phyloP scores from a whole-genome alignment of 768 basidiomycete genomes.

The Leccinum truebloodii region DNA sequence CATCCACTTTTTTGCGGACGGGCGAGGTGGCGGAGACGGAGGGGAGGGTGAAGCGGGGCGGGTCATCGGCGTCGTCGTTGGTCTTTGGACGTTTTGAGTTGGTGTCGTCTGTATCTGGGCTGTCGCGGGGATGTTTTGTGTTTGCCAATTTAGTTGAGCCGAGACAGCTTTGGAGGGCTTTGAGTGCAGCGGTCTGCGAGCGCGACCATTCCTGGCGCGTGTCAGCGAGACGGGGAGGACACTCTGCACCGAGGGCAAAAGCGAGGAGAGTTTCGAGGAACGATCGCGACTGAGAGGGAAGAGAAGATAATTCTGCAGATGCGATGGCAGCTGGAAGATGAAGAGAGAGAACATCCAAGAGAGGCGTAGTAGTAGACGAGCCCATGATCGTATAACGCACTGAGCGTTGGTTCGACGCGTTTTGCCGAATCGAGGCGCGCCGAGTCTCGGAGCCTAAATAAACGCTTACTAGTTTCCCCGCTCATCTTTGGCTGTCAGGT shows the following conservation, averaged over 20 bases:
- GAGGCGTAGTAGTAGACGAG: slow-evolving; percentile 20
- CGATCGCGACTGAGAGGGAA: slow-evolving; percentile 2
- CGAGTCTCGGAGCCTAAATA: no score
- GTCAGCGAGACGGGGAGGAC: slow-evolving; percentile 18
- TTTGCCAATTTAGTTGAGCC: neutral
- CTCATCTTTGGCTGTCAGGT: no score
- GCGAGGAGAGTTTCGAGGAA: slow-evolving; percentile 28
- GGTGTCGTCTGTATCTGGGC: slow-evolving; percentile 12
- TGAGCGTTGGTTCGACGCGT: no score
- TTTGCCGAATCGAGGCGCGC: no score
- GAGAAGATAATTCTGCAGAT: slow-evolving; percentile 5
- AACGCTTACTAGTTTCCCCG: no score
- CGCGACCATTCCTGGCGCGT: slow-evolving; percentile 26
- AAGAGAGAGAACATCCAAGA: slow-evolving; percentile 22
- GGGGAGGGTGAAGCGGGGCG: slow-evolving; percentile 58
- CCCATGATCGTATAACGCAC: slow-evolving; percentile 7
- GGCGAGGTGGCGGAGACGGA: slow-evolving; percentile 71
- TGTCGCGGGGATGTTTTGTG: slow-evolving; percentile 29
- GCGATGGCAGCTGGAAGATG: slow-evolving; percentile 23
- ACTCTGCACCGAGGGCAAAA: slow-evolving; percentile 33
- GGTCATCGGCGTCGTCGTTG: slow-evolving; percentile 34
- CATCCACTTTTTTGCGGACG: slow-evolving; percentile 73
- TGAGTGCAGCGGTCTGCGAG: slow-evolving; percentile 24
- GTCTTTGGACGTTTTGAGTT: slow-evolving; percentile 25
- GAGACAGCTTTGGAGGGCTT: slow-evolving; percentile 20